Evolutionary conservation across 2,329 filamentous ascomycete species (phyloP).

Genomic region (Seiridium cupressi): DNA sequence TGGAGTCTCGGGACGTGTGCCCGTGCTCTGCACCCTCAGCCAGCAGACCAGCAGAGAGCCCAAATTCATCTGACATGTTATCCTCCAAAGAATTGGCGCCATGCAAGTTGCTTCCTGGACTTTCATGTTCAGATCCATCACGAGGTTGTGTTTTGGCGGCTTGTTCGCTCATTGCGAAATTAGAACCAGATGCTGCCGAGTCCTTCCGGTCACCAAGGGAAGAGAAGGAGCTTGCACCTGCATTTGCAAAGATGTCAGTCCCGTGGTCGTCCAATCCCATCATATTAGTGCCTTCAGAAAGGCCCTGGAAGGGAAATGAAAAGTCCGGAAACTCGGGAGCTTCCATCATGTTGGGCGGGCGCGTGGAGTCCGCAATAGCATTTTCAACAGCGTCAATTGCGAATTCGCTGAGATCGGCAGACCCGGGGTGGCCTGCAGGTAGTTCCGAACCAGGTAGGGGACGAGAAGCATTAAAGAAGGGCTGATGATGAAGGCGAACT

Average conservation of each 20-base stretch:
- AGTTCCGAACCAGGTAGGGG: conserved; percentile 26
- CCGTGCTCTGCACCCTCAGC: conserved; percentile 54
- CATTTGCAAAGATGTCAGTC: conserved; percentile 27
- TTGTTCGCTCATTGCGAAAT: conserved; percentile 23
- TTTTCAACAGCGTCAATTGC: conserved; percentile 33
- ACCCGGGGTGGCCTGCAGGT: conserved; percentile 27
- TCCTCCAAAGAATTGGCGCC: conserved; percentile 51
- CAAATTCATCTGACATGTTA: conserved; percentile 57
- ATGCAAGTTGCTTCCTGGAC: conserved; percentile 40
- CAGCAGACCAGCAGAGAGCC: conserved; percentile 42
- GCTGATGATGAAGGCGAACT: conserved; percentile 14
- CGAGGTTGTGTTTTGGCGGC: conserved; percentile 21
- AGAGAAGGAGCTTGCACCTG: conserved; percentile 28
- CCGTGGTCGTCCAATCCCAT: conserved; percentile 36
- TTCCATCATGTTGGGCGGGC: conserved; percentile 39
- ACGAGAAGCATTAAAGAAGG: conserved; percentile 27
- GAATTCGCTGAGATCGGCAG: conserved; percentile 33
- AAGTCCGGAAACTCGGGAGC: conserved; percentile 52
- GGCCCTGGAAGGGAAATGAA: conserved; percentile 46
- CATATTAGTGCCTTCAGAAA: conserved; percentile 41
- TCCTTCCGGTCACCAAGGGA: conserved; percentile 35
- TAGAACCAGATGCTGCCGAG: conserved; percentile 33
- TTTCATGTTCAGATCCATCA: conserved; percentile 45
- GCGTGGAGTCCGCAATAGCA: conserved; percentile 27
- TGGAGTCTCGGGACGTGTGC: conserved; percentile 55